Evolutionary conservation across 1,284 basidiomycete species (phyloP), one percentile per base, ranked within the genome.

Genomic region (Earliella scabrosa): DNA sequence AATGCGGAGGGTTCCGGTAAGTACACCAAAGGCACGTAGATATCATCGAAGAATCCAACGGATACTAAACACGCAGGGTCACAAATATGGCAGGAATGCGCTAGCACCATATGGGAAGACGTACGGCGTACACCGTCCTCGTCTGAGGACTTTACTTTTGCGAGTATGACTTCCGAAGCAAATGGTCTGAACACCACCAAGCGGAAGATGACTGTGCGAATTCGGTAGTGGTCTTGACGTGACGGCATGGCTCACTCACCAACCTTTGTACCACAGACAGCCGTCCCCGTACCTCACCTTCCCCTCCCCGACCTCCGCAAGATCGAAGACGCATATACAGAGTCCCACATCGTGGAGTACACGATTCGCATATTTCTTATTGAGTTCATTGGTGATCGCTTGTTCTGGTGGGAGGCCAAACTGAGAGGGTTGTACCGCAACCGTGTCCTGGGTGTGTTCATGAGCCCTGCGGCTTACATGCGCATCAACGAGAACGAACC

Each of bases 271-370:
- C 87, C 94, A 98, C 67, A 97, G 78, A 69, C 89, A 89, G 0
- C 97, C 97, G 72, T 99, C 97, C 0, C 96, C 96, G 71, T 97
- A 97, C 26, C 95, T 82, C 10, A 98, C 88, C 61, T 91, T 95
- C 2, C 97, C 97, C 68, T 98, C 95, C 10, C 93, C 89, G 2
- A 88, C 90, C 62, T 92, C 85, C 0, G 88, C 79, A 23, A 98
- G 76, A 71, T 98, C 96, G 61, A 94, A 97, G 0, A 95, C 85
- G 51, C 87, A 90, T 52, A 98, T 83, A 65, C 93, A 95, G 16
- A 98, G 82, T 0, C 97, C 96, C 46, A 97, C 90, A 60, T 94
- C 90, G 63, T 94, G 91, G n/a, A 98, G 77, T 36, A 98, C 88
- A 63, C 89, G 86, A 73, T 98, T 98, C 8, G 96, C 91, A 64